Base-by-base conservation (phyloP, 805 yeast species). In the Kregervanrija pseudodelftensis region DNA sequence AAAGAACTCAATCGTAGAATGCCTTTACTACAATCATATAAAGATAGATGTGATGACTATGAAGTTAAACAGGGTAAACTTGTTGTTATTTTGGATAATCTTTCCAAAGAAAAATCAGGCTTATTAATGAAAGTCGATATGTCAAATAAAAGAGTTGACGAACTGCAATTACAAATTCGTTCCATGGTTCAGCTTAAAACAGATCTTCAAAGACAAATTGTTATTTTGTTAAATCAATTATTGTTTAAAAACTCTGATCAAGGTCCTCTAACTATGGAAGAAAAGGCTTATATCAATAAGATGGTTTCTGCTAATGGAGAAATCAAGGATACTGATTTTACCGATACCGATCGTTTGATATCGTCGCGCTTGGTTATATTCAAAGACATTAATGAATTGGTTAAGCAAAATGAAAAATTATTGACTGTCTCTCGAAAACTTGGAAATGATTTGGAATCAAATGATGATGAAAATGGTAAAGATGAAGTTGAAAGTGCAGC, bases 131-230 rank as follows among this genome's bases (percentile, higher is more conserved):
- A 55, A 32, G 41, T 56, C 11, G 58, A 49, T 12, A 43, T 53
- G n/a, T 50, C 61, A 28, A 52, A 49, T 28, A 60, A 56, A 40
- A 66, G 60, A 40, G 50, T 59, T 32, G 57, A 63, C 11, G 83
- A 77, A 43, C 61, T 67, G 37, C 72, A 72, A 49, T 60, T 66
- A 22, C 82, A 79, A 51, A 57, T 73, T 11, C 64, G 59, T 12
- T 65, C 75, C 5, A 60, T 84, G 49, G 70, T 73, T 38, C 76
- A 73, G 45, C 79, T 82, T 50, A 75, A 82, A 37, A 65, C 72
- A 30, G 97, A 91, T 56, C 66, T 91, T 35, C 85, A 95, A 7
- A 78, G 80, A 37, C 98, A 91, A 60, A 74, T 93, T n/a, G 87
- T 85, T 52, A 74, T 72, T 40, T 70, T 89, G 33, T 69, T 91